Evolutionary conservation across 768 basidiomycete genomes (phyloP).

Genomic region (Dioszegia aurantiaca): DNA sequence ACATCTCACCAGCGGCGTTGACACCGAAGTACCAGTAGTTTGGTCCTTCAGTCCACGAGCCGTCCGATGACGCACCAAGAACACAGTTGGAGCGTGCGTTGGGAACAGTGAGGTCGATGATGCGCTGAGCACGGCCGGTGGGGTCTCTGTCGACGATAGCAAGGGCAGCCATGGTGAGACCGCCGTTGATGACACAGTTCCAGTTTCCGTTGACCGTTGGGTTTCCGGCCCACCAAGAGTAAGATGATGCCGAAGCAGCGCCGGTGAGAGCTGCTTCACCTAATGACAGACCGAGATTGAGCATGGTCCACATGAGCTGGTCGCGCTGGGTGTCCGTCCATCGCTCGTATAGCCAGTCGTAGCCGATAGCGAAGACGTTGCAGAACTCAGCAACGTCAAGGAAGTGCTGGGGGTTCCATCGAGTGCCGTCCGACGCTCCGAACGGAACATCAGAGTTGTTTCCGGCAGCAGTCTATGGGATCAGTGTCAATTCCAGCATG

Average conservation of each 20-base stretch:
- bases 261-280: slow-evolving; percentile 62
- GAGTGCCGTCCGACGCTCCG: slow-evolving; percentile 61
- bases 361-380: slow-evolving; percentile 84
- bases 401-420: slow-evolving; percentile 89
- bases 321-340: slow-evolving; percentile 73
- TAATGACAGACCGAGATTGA: slow-evolving; percentile 70
- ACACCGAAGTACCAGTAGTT: slow-evolving; percentile 76
- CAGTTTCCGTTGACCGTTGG: slow-evolving; percentile 72
- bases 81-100: slow-evolving; percentile 79
- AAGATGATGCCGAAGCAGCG: slow-evolving; percentile 44
- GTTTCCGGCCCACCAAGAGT: slow-evolving; percentile 71
- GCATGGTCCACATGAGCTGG: slow-evolving; percentile 67
- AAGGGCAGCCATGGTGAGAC: slow-evolving; percentile 81
- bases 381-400: slow-evolving; percentile 80
- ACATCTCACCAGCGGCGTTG: slow-evolving; percentile 85
- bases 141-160: slow-evolving; percentile 73
- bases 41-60: slow-evolving; percentile 88
- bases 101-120: slow-evolving; percentile 67
- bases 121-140: slow-evolving; percentile 67
- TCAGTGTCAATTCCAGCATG: slow-evolving; percentile 3
- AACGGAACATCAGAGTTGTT: slow-evolving; percentile 63
- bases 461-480: slow-evolving; percentile 66
- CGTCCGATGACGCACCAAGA: slow-evolving; percentile 60
- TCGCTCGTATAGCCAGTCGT: slow-evolving; percentile 90
- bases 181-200: slow-evolving; percentile 91